A percentile compares a stretch with the other conserved stretches of the same genome.
These are phyloP conservation scores for Lactuca sativa DNA, from an alignment of 129 eudicot genomes.

Conservation along the genomic window DNA sequence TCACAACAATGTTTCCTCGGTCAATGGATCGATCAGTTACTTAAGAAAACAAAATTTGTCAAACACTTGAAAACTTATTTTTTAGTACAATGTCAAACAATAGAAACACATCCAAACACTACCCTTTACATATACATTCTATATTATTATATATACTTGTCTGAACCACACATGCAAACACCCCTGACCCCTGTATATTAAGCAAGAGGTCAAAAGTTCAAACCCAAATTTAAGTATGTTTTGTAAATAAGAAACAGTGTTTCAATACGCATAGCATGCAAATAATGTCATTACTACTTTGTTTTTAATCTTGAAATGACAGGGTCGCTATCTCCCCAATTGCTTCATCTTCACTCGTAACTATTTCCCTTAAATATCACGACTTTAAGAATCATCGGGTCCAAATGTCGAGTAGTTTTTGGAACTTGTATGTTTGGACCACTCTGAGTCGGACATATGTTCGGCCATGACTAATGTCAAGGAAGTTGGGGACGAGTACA, in stretches of 20 bases:
- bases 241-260: neutral
- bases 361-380: neutral
- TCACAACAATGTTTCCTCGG: too few species aligned
- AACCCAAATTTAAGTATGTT: neutral
- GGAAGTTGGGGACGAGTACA: conserved; percentile 15
- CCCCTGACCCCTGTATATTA: too few species aligned
- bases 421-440: conserved; percentile 9
- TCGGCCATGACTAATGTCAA: conserved; percentile 10
- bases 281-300: neutral
- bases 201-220: neutral
- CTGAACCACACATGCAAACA: neutral
- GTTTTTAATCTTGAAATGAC: neutral
- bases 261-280: neutral
- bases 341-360: neutral
- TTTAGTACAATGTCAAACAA: too few species aligned
- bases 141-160: too few species aligned
- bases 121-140: too few species aligned
- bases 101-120: too few species aligned
- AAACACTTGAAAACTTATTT: too few species aligned
- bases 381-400: neutral
- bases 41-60: too few species aligned
- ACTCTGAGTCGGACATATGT: neutral
- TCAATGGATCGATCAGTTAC: too few species aligned
- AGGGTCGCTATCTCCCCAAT: neutral
- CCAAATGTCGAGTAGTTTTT: neutral